Evolutionary conservation across 2,329 filamentous ascomycete genomes (phyloP).

Genomic region (Fusarium buharicum): DNA sequence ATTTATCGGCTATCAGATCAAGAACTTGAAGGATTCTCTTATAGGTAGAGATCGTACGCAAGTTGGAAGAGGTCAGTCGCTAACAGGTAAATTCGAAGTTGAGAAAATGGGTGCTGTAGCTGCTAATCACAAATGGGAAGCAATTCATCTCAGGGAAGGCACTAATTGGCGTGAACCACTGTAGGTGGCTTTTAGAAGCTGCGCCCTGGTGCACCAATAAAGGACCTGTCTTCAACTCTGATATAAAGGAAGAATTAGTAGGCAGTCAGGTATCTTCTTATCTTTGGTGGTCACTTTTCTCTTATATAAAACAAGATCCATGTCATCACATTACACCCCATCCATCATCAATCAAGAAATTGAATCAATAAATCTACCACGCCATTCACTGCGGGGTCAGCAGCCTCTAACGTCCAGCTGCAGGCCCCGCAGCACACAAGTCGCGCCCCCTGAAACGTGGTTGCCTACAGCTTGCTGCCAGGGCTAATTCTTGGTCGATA

Average conservation of each 20-base stretch:
- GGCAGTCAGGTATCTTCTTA: too few relatives aligned
- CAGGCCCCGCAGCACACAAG: constrained; percentile 4
- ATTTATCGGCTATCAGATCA: background rate
- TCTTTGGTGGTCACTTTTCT: background rate
- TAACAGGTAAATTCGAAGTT: constrained; percentile 11
- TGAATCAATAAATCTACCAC: constrained; percentile 12
- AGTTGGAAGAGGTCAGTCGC: background rate
- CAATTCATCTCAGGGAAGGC: constrained; percentile 19
- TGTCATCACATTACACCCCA: background rate
- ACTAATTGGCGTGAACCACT: background rate
- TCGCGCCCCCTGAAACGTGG: constrained; percentile 4
- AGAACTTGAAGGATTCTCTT: background rate
- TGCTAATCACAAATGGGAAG: constrained; percentile 21
- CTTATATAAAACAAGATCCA: background rate
- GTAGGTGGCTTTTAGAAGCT: constrained; percentile 2
- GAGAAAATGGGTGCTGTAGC: constrained; percentile 7
- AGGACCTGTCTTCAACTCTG: background rate
- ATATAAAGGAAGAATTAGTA: background rate
- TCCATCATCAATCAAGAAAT: background rate
- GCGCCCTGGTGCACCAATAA: constrained; percentile 11
- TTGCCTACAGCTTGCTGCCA: constrained; percentile 15
- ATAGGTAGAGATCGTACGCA: background rate
- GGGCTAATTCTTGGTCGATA: background rate
- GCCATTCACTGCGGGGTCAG: constrained; percentile 27
- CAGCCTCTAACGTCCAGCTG: background rate